Evolutionary conservation across 2,329 filamentous ascomycete species (phyloP).

Genomic region (Monosporascus ibericus): DNA sequence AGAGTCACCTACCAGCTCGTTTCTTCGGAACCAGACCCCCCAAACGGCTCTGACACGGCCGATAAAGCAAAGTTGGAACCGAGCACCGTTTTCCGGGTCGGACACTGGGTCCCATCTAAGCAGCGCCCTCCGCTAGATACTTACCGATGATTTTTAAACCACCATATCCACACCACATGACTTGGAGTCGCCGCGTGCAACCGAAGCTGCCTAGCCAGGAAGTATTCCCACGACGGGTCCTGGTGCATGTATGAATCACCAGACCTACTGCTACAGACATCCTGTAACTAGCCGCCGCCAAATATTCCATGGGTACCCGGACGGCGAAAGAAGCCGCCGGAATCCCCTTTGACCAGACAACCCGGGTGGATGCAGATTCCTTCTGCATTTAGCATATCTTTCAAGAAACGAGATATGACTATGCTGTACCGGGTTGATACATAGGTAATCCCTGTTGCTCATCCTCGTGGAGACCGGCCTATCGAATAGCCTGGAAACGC

Average conservation of each 20-base stretch:
- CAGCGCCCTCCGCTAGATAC: background rate
- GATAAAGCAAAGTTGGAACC: background rate
- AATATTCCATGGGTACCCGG: background rate
- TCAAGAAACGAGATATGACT: background rate
- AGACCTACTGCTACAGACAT: background rate
- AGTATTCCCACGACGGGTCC: constrained; percentile 2
- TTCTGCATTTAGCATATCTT: no score
- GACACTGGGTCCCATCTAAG: background rate
- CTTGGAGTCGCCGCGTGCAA: constrained; percentile 23
- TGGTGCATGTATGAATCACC: background rate
- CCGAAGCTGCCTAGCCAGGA: constrained; percentile 14
- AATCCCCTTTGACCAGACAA: no score
- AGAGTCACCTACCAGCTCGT: background rate
- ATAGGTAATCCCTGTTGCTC: no score
- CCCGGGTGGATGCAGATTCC: no score
- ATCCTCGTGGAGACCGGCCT: background rate
- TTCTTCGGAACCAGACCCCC: no score
- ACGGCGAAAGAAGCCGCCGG: no score
- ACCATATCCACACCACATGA: constrained; percentile 14
- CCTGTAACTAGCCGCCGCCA: background rate
- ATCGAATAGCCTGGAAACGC: background rate
- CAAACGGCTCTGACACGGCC: background rate
- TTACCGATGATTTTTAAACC: background rate
- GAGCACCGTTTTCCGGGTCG: background rate
- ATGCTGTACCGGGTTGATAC: no score